Evolutionary conservation across 2,329 filamentous ascomycete species (phyloP), one percentile per base, ranked within the genome.

Genomic region (Gremmenia infestans): DNA sequence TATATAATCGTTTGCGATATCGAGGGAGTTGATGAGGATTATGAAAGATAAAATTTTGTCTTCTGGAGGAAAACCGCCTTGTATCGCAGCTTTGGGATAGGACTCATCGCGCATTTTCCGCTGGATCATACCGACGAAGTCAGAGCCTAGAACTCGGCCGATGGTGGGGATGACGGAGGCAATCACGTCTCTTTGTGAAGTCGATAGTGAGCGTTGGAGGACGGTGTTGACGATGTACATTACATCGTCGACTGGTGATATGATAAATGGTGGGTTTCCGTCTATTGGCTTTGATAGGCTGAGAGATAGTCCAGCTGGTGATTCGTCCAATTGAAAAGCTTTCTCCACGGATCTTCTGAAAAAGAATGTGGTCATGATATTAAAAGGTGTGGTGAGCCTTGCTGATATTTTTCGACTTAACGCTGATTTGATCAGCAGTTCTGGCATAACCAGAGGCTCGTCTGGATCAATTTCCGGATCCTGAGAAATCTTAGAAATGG

Each of bases 211-310:
- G 62, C 93, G 87, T 61, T 95, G 88, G 7, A 97, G 79, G 36
- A 97, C 88, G 50, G 93, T 87, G 69, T 95, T 96, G 69, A 96
- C 89, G 65, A 99, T 97, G 73, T 97, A 99, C 93, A 99, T 97
- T 68, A 97, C 91, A 74, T 97, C 94, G 75, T 99, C 94, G 8
- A 99, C 92, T 0, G 93, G 92, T 2, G 92, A 91, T 45, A 94
- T 93, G 66, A 99, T 96, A 68, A 90, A 95, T 0, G 94, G 94
- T 2, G 91, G 82, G 64, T 91, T 91, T 56, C 86, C 82, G 52
- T 87, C 83, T 45, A 96, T 78, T 3, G 87, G 78, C 67, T 81
- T 88, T 66, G 81, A 86, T 43, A 87, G 78, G 67, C 86, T 90
- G 36, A 99, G 77, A 0, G 89, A 88, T 19, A 99, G 76, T 19